These are phyloP conservation scores for Periglandula ipomoeae DNA, from an alignment of 2,329 filamentous ascomycete genomes.

Conservation along the genomic window DNA sequence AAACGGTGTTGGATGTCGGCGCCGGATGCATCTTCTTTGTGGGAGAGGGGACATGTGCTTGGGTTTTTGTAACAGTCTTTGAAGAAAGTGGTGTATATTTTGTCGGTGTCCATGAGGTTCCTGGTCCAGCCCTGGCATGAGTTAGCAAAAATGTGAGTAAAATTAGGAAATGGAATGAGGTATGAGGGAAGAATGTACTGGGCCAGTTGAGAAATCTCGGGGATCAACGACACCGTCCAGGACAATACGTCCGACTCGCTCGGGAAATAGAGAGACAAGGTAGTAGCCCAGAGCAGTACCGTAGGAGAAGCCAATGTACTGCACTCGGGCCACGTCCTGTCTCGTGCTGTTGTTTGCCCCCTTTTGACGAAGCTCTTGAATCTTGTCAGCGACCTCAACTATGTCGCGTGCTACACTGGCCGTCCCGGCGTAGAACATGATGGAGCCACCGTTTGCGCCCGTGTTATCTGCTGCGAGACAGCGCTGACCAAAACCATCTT, in stretches of 20 bases:
- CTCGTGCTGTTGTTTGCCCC: not conserved
- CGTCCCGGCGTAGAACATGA: slow-evolving; percentile 17
- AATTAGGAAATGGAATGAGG: not conserved
- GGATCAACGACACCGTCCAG: slow-evolving; percentile 23
- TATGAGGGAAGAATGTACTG: slow-evolving; percentile 14
- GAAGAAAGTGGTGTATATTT: slow-evolving; percentile 20
- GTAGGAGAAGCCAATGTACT: slow-evolving; percentile 40
- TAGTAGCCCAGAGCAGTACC: slow-evolving; percentile 16
- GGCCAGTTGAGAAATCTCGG: slow-evolving; percentile 19
- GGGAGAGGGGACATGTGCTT: slow-evolving; percentile 4
- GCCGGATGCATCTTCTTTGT: slow-evolving; percentile 4
- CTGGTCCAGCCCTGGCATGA: slow-evolving; percentile 16
- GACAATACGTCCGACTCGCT: slow-evolving; percentile 26
- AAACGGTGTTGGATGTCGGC: slow-evolving; percentile 14
- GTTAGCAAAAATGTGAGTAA: not conserved
- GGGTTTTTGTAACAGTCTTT: slow-evolving; percentile 19
- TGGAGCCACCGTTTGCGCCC: slow-evolving; percentile 9
- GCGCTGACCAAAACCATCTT: slow-evolving; percentile 15
- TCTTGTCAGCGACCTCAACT: slow-evolving; percentile 7
- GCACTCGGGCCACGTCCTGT: slow-evolving; percentile 17
- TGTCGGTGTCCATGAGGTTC: slow-evolving; percentile 24
- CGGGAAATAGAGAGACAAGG: slow-evolving; percentile 17
- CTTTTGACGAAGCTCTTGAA: slow-evolving; percentile 5
- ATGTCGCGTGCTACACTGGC: slow-evolving; percentile 10
- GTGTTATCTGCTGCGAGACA: slow-evolving; percentile 14